phyloP scores from a whole-genome alignment of 768 basidiomycete species.

The Imleria badia region DNA sequence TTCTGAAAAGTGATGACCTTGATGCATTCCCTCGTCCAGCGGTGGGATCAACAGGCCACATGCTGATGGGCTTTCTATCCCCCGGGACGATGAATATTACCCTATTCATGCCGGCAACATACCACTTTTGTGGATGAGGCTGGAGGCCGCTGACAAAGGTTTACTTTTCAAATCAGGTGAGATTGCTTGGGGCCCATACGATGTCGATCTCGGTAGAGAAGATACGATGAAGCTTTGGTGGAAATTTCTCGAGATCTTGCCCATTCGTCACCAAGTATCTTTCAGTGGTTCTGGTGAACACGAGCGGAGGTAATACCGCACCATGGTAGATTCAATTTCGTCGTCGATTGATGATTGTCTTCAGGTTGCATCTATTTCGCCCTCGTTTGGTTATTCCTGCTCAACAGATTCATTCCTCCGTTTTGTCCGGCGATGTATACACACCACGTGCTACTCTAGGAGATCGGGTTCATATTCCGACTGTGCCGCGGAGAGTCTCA shows the following conservation, averaged over 20 bases:
- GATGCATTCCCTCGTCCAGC: not conserved
- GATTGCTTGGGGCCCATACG: constrained; percentile 1
- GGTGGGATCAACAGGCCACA: not conserved
- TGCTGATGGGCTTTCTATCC: too few relatives aligned
- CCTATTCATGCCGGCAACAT: constrained; percentile 4
- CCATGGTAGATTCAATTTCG: not conserved
- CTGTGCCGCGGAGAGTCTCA: not conserved
- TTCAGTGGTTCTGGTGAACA: constrained; percentile 11
- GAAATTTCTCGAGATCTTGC: not conserved
- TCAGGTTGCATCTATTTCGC: not conserved
- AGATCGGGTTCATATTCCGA: not conserved
- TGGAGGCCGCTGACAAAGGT: constrained; percentile 5
- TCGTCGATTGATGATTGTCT: not conserved
- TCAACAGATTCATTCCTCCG: not conserved
- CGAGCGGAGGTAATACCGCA: not conserved
- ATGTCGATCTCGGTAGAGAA: constrained; percentile 2
- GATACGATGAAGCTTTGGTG: not conserved
- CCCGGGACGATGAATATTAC: not conserved
- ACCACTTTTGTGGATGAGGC: constrained; percentile 10
- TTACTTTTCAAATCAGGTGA: not conserved
- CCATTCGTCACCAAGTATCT: constrained; percentile 6
- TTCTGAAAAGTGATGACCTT: not conserved
- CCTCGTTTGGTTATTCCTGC: constrained; percentile 1
- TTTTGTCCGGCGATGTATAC: not conserved
- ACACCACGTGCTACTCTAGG: not conserved